phyloP scores from a whole-genome alignment of 768 basidiomycete genomes.

The Mycena crocata region DNA sequence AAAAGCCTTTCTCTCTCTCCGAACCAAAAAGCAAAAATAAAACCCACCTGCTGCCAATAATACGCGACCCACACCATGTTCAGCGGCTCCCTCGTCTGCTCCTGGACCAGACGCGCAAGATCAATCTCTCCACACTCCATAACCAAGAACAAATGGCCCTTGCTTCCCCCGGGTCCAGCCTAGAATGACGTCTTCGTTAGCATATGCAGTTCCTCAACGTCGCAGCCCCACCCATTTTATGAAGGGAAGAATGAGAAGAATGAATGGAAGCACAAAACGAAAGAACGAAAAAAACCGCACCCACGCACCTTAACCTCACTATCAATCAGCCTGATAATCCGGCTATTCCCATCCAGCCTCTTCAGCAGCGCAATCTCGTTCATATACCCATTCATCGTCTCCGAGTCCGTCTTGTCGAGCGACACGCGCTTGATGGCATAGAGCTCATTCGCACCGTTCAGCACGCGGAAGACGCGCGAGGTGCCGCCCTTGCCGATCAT shows the following conservation, averaged over 20 bases:
- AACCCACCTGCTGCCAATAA: slow-evolving; percentile 94
- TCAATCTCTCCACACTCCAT: slow-evolving; percentile 99
- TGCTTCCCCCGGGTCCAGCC: slow-evolving; percentile 75
- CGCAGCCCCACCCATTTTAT: no score
- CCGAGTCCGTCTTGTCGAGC: slow-evolving; percentile 88
- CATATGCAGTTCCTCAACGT: no score
- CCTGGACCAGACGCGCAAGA: slow-evolving; percentile 83
- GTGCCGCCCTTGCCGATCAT: slow-evolving; percentile 94
- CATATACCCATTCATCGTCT: slow-evolving; percentile 92
- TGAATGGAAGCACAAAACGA: no score
- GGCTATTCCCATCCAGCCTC: slow-evolving; percentile 91
- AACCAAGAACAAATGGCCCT: slow-evolving; percentile 83
- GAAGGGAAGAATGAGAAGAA: no score
- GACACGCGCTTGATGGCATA: slow-evolving; percentile 94
- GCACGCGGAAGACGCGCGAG: slow-evolving; percentile 94
- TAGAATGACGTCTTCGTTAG: no score
- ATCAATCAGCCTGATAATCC: slow-evolving; percentile 93
- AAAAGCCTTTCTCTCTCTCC: no score
- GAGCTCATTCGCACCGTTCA: slow-evolving; percentile 79
- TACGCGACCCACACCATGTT: slow-evolving; percentile 96
- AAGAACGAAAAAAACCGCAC: no score
- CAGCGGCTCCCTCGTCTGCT: slow-evolving; percentile 85
- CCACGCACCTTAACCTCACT: slow-evolving; percentile 90
- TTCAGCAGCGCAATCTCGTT: slow-evolving; percentile 96
- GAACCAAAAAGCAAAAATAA: not conserved